Evolutionary conservation across 1,139 yeast species (phyloP).

Genomic region (Geotrichum australiense): DNA sequence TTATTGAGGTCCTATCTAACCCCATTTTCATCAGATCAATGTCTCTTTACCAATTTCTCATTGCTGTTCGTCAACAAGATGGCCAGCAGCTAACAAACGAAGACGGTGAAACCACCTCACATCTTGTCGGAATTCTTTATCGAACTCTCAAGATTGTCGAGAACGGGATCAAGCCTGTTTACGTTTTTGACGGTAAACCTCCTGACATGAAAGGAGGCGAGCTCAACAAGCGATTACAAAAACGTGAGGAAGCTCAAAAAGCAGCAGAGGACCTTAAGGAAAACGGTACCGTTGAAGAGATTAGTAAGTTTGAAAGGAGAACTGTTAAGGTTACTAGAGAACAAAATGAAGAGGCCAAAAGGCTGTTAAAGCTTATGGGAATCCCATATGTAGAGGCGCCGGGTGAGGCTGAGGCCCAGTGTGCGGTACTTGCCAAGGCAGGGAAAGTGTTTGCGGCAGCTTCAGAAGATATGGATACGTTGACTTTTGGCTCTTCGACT

Average conservation of each 20-base stretch:
- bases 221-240: conserved; percentile 71
- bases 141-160: conserved; percentile 84
- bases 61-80: conserved; percentile 93
- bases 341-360: conserved; percentile 91
- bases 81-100: conserved; percentile 91
- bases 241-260: conserved; percentile 77
- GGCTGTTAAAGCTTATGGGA: conserved; percentile 78
- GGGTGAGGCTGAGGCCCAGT: conserved; percentile 97
- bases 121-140: conserved; percentile 91
- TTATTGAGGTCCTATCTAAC: background rate
- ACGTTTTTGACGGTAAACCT: conserved; percentile 95
- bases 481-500: conserved; percentile 82
- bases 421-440: conserved; percentile 83
- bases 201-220: conserved; percentile 91
- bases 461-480: conserved; percentile 97
- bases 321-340: conserved; percentile 81
- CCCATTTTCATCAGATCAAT: conserved; percentile 48
- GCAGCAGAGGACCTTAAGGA: conserved; percentile 68
- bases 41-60: conserved; percentile 90
- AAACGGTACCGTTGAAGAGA: conserved; percentile 70
- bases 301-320: conserved; percentile 73
- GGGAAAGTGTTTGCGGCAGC: conserved; percentile 94
- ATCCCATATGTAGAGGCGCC: conserved; percentile 92
- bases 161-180: conserved; percentile 89
- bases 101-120: conserved; percentile 87